phyloP scores from a whole-genome alignment of 1,284 basidiomycete genomes.

The Tilletia caries region DNA sequence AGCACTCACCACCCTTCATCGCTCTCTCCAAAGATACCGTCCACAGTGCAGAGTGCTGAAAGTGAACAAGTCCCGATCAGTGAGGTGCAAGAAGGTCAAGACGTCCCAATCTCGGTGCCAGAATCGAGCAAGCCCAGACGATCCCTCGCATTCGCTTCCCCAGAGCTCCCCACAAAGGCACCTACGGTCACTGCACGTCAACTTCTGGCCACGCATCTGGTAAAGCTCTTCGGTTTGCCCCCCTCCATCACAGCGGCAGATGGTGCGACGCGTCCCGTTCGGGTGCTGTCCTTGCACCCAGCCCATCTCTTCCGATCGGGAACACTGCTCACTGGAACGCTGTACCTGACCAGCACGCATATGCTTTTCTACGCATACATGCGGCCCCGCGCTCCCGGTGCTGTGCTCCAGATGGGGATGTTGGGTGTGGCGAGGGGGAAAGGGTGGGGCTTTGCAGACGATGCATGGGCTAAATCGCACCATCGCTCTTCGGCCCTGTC shows the following conservation, averaged over 20 bases:
- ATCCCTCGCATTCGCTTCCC: not conserved
- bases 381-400: slow-evolving; percentile 15
- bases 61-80: not conserved
- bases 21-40: not conserved
- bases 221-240: not conserved
- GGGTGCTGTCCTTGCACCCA: slow-evolving; percentile 27
- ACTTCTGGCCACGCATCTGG: not conserved
- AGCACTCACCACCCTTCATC: not conserved
- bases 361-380: slow-evolving; percentile 97
- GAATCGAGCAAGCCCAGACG: too few species aligned
- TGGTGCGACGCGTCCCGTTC: not conserved
- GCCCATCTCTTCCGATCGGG: slow-evolving; percentile 51
- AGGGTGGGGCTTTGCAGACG: slow-evolving; percentile 30
- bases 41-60: not conserved
- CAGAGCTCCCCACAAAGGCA: not conserved
- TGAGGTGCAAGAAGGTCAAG: not conserved
- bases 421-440: slow-evolving; percentile 21
- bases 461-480: slow-evolving; percentile 11
- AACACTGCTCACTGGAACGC: slow-evolving; percentile 80
- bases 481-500: too few species aligned
- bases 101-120: not conserved
- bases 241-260: not conserved
- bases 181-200: not conserved
- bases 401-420: not conserved
- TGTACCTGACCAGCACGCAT: slow-evolving; percentile 87